Conservation (phyloP, 805 yeast genomes). For the Myxozyma neotropica region DNA sequence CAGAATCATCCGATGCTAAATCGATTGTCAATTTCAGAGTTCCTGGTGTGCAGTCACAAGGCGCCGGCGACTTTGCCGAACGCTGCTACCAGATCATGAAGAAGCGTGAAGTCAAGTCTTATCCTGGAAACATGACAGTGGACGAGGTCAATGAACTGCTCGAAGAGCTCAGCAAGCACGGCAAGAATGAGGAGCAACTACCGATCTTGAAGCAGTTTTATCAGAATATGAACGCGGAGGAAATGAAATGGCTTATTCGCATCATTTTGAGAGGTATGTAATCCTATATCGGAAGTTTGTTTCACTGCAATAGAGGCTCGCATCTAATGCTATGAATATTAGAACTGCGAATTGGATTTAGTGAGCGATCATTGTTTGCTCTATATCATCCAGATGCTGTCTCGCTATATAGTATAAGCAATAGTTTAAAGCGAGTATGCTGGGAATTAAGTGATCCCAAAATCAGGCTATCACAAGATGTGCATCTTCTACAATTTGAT, state of each 20-base stretch:
- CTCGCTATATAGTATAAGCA: conserved; percentile 63
- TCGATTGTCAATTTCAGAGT: conserved; percentile 53
- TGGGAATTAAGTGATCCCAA: conserved; percentile 57
- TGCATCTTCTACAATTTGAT: no score
- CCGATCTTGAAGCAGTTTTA: conserved; percentile 54
- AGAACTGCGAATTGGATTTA: conserved; percentile 51
- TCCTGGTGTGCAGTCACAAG: conserved; percentile 41
- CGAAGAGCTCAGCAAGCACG: conserved; percentile 47
- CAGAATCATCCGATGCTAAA: conserved; percentile 61
- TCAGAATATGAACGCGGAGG: conserved; percentile 58
- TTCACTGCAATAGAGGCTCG: no score
- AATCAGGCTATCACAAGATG: conserved; percentile 47
- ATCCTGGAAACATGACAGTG: conserved; percentile 48
- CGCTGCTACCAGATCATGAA: conserved; percentile 54
- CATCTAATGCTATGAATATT: no score
- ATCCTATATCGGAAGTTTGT: no score
- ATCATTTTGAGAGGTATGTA: conserved; percentile 60
- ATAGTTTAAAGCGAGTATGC: conserved; percentile 63
- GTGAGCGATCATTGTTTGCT: conserved; percentile 59
- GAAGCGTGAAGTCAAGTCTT: conserved; percentile 50
- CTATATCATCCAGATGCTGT: conserved; percentile 82
- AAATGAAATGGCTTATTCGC: conserved; percentile 68
- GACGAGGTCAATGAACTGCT: conserved; percentile 54
- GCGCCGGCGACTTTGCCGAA: conserved; percentile 52
- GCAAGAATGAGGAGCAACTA: conserved; percentile 45